Percentiles rank a stretch among this genome's conserved stretches.
phyloP scores from a whole-genome alignment of 78 protist species.

The Ministeria vibrans region DNA sequence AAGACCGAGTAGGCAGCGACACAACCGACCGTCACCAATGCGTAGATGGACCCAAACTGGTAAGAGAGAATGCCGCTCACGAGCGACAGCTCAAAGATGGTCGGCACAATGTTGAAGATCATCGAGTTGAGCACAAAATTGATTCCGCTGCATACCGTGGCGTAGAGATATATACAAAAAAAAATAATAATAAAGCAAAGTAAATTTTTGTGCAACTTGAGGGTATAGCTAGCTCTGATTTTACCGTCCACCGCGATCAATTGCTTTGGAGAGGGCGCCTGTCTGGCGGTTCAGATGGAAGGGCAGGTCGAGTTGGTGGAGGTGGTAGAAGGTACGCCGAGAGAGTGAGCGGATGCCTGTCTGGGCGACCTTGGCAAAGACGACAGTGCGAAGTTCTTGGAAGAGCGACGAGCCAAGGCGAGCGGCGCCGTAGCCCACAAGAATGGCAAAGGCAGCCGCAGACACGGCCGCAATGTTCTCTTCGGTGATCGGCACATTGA shows the following conservation, averaged over 20 bases:
- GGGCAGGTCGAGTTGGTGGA: slow-evolving; percentile 67
- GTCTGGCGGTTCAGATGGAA: slow-evolving; percentile 82
- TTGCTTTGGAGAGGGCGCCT: slow-evolving; percentile 63
- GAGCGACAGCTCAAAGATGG: slow-evolving; percentile 72
- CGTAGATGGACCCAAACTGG: slow-evolving; percentile 43
- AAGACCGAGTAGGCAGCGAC: slow-evolving; percentile 66
- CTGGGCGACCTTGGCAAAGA: slow-evolving; percentile 64
- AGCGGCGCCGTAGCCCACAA: slow-evolving; percentile 59
- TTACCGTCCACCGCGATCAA: slow-evolving; percentile 78
- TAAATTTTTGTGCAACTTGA: background rate
- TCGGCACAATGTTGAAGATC: slow-evolving; percentile 79
- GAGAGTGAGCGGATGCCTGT: slow-evolving; percentile 30
- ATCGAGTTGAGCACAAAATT: slow-evolving; percentile 50
- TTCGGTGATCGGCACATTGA: background rate
- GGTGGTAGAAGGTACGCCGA: slow-evolving; percentile 48
- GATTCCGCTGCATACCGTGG: slow-evolving; percentile 33
- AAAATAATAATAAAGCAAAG: background rate
- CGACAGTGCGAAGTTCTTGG: slow-evolving; percentile 54
- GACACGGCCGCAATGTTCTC: background rate
- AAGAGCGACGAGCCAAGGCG: slow-evolving; percentile 40
- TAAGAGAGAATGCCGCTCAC: slow-evolving; percentile 55
- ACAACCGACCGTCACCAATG: slow-evolving; percentile 43
- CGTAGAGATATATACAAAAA: background rate
- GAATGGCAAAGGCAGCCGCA: slow-evolving; percentile 24
- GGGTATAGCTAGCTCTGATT: background rate